phyloP scores from a whole-genome alignment of 371 early-diverging fungal genomes.

The Saksenaea oblongispora region DNA sequence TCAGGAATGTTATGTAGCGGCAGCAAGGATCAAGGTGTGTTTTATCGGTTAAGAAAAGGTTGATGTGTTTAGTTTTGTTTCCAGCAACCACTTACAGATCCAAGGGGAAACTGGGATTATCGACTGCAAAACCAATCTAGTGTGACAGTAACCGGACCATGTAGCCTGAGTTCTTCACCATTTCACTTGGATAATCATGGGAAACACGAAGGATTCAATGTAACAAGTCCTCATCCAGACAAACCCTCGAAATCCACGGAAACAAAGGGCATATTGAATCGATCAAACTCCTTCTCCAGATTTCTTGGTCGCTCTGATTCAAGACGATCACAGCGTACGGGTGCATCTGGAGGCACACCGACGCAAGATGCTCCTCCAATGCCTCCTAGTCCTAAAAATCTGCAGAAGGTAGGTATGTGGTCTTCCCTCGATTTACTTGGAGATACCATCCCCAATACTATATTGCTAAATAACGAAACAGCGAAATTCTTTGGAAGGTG shows the following conservation, averaged over 20 bases:
- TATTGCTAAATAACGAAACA: slow-evolving; percentile 4
- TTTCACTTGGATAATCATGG: slow-evolving; percentile 20
- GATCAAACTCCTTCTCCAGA: slow-evolving; percentile 54
- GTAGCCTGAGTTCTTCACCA: slow-evolving; percentile 9
- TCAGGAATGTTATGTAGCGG: slow-evolving; percentile 58
- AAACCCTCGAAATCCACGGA: slow-evolving; percentile 44
- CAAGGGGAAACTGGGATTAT: slow-evolving; percentile 9
- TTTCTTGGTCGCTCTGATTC: slow-evolving; percentile 54
- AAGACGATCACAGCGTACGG: slow-evolving; percentile 31
- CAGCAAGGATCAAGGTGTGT: slow-evolving; percentile 24
- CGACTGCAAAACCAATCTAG: slow-evolving; percentile 18
- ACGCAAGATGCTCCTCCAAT: slow-evolving; percentile 29
- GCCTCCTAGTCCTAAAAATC: slow-evolving; percentile 39
- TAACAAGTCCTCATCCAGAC: slow-evolving; percentile 24
- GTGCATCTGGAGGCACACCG: slow-evolving; percentile 7
- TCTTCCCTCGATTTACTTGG: neutral
- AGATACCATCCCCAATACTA: neutral
- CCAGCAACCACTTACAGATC: slow-evolving; percentile 5
- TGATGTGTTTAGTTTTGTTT: slow-evolving; percentile 2
- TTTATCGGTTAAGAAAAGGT: slow-evolving; percentile 6
- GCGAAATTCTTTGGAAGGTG: slow-evolving; percentile 49
- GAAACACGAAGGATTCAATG: slow-evolving; percentile 39
- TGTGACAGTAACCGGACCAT: slow-evolving; percentile 8
- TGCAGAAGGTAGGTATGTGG: slow-evolving; percentile 36
- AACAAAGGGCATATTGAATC: slow-evolving; percentile 37